Evolutionary conservation across 2,329 filamentous ascomycete species (phyloP), one percentile per base, ranked within the genome.

Genomic region (Clonostachys solani): DNA sequence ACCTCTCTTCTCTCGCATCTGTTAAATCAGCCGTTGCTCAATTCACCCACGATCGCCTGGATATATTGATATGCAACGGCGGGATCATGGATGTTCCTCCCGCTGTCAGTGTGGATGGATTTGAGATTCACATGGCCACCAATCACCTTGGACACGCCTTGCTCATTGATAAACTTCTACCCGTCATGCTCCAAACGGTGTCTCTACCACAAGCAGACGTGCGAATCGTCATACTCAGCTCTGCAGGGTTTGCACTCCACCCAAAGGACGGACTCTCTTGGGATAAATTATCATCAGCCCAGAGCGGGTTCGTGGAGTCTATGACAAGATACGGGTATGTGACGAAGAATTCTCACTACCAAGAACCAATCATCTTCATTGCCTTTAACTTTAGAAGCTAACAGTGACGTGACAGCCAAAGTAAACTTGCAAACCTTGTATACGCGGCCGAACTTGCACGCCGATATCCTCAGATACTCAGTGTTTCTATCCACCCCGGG

Each of bases 61-160:
- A 77, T 49, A 63, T 75, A 36, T 59, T 77, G 8, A 62, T 77
- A 40, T 65, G 68, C 43, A 76, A 75, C 48, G 74, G 72, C 1
- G 74, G 74, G 2, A 64, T 73, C 47, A 68, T 75, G 61, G 23
- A 29, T 10, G 66, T 61, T 3, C 58, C 65, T 3, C 55, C 68
- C 0, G 61, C 49, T 3, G 52, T 67, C 9, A 73, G 70, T 5
- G 54, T 57, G 23, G 68, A 77, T 16, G 72, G 73, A 12, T 77
- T 74, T 48, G 75, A 78, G 53, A 51, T 70, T 10, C 68, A 75
- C 49, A 74, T 77, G 49, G 72, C 67, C 2, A 72, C 66, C 2
- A 79, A 78, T 47, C 71, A 77, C 54, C 52, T 78, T 37, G 73
- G 73, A 15, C 73, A 77, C 46, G 70, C 73, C 6, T 62, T 73